A percentile compares a stretch with the other conserved stretches of the same genome.
Conservation (phyloP, 129 eudicot species). For the Flaveria brownii region DNA sequence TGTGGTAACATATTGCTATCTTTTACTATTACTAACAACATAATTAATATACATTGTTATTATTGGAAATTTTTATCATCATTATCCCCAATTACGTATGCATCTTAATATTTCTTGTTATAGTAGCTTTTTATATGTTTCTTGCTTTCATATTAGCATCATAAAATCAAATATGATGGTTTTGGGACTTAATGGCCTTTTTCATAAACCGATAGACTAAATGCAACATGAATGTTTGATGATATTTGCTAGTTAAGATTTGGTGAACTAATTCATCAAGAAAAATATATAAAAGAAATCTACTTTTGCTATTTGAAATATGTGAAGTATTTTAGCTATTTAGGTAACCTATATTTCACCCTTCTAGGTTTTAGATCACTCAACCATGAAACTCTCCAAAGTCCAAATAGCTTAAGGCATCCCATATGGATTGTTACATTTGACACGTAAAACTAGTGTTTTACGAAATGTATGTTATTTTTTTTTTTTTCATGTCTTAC, state of each 20-base stretch:
- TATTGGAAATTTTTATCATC: no score
- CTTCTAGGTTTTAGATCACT: slow-evolving; percentile 16
- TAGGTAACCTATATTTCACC: slow-evolving; percentile 43
- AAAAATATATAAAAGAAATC: background rate
- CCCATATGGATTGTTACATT: background rate
- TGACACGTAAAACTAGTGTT: background rate
- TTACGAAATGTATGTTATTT: background rate
- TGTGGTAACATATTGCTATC: background rate
- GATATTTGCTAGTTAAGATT: slow-evolving; percentile 54
- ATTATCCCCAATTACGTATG: background rate
- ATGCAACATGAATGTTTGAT: slow-evolving; percentile 37
- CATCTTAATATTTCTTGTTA: background rate
- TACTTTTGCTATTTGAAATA: background rate
- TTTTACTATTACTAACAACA: background rate
- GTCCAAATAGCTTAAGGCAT: background rate
- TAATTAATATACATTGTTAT: no score
- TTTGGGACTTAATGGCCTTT: background rate
- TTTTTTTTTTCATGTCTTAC: background rate
- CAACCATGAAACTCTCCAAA: slow-evolving; percentile 21
- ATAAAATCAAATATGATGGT: background rate
- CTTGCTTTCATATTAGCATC: background rate
- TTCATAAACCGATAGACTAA: slow-evolving; percentile 3
- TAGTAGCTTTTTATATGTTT: background rate
- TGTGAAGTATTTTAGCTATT: background rate
- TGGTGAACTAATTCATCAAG: slow-evolving; percentile 67